Percentiles rank a stretch among this genome's conserved stretches.
Evolutionary conservation across 2,329 filamentous ascomycete genomes (phyloP).

Genomic region (Exophiala oligosperma): DNA sequence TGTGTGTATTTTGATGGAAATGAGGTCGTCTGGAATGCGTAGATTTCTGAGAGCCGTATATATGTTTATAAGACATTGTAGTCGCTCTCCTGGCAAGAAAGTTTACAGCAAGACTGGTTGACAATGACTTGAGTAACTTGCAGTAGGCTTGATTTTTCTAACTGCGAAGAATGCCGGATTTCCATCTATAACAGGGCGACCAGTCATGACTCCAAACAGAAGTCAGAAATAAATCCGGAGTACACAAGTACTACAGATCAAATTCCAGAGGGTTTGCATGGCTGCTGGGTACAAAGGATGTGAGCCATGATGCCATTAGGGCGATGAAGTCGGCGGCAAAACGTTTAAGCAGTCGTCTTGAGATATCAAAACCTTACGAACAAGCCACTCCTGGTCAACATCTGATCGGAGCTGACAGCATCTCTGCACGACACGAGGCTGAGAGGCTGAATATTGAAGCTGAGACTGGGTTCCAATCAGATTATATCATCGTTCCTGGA

Average conservation of each 20-base stretch:
- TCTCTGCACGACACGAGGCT: conserved; percentile 2
- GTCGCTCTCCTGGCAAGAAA: not conserved
- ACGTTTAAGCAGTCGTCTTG: conserved; percentile 10
- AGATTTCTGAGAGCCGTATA: not conserved
- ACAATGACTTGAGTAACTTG: not conserved
- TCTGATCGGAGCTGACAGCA: not conserved
- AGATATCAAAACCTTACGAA: not conserved
- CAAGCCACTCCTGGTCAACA: not conserved
- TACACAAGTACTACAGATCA: not conserved
- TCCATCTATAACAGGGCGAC: not conserved
- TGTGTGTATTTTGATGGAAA: conserved; percentile 5
- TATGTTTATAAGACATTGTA: not conserved
- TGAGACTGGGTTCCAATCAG: not conserved
- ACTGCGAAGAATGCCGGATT: not conserved
- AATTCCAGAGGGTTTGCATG: conserved; percentile 11
- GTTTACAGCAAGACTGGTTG: not conserved
- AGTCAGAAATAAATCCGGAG: not conserved
- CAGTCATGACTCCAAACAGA: not conserved
- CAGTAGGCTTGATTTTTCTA: not conserved
- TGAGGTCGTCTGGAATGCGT: not conserved
- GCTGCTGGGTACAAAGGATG: not conserved
- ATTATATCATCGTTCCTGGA: not conserved
- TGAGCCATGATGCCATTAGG: not conserved
- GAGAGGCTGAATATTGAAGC: conserved; percentile 19
- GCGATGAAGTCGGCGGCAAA: conserved; percentile 11